Evolutionary conservation across 345 rosid genomes (phyloP).

Genomic region (Erysimum cheiranthoides): DNA sequence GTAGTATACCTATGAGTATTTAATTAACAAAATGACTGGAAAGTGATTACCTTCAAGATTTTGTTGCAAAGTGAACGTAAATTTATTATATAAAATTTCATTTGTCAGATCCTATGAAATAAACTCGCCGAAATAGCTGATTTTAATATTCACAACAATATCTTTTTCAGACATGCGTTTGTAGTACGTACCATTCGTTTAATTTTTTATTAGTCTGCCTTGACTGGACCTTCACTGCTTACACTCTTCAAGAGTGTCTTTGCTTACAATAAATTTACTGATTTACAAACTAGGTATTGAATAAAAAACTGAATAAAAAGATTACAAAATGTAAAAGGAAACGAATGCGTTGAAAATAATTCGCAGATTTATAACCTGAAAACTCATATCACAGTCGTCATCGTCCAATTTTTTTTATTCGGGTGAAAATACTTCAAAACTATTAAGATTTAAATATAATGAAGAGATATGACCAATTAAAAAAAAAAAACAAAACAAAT

Average conservation of each 20-base stretch:
- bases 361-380: background rate
- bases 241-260: constrained; percentile 13
- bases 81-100: constrained; percentile 34
- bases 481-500: too few species aligned
- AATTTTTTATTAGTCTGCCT: constrained; percentile 23
- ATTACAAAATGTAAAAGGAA: background rate
- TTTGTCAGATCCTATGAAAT: constrained; percentile 46
- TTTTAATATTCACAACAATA: constrained; percentile 30
- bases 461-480: too few species aligned
- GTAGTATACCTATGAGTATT: background rate
- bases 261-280: background rate
- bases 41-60: constrained; percentile 37
- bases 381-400: too few species aligned
- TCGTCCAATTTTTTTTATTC: too few species aligned
- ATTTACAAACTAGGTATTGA: background rate
- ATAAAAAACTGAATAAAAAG: background rate
- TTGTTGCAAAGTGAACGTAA: constrained; percentile 30
- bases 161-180: constrained; percentile 25
- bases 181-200: constrained; percentile 29
- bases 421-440: too few species aligned
- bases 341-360: background rate
- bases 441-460: too few species aligned
- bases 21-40: constrained; percentile 33
- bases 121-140: constrained; percentile 43
- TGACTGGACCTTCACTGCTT: constrained; percentile 23